Conservation (phyloP, 1,284 basidiomycete species). For the Heterobasidion annosum region DNA sequence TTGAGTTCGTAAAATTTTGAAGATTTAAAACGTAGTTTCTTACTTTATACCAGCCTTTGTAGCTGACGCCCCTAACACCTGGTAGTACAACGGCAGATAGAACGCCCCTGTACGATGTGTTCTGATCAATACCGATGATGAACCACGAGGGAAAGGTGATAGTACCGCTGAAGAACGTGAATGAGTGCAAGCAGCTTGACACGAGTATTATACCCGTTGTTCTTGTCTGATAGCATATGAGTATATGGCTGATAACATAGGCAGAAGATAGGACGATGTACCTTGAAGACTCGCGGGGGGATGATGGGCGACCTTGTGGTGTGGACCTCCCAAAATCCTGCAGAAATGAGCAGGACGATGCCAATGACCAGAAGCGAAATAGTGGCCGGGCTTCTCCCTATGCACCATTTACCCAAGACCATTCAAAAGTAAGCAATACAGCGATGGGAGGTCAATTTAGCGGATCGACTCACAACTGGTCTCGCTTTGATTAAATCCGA, state of each 20-base stretch:
- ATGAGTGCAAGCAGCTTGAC: conserved; percentile 54
- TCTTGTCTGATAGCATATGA: conserved; percentile 43
- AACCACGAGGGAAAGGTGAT: neutral
- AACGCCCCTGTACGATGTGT: conserved; percentile 35
- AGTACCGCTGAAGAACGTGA: conserved; percentile 54
- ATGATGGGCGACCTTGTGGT: conserved; percentile 32
- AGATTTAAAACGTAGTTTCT: neutral
- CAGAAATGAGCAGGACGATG: conserved; percentile 42
- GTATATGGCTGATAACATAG: neutral
- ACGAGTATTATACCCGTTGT: conserved; percentile 65
- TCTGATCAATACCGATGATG: neutral
- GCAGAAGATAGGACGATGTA: conserved; percentile 14
- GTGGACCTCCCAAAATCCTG: conserved; percentile 54
- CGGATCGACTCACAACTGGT: conserved; percentile 38
- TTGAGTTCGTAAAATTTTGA: neutral
- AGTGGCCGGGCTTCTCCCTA: conserved; percentile 39
- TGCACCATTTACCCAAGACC: neutral
- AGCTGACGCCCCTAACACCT: conserved; percentile 69
- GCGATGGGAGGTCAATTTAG: neutral
- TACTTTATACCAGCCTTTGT: conserved; percentile 67
- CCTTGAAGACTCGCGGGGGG: conserved; percentile 68
- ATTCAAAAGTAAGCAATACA: neutral
- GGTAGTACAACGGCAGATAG: conserved; percentile 75
- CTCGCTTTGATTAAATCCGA: conserved; percentile 43
- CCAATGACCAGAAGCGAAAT: conserved; percentile 72